These are phyloP conservation scores for Austroboletus eburneus DNA, from an alignment of 768 basidiomycete genomes.

Conservation along the genomic window DNA sequence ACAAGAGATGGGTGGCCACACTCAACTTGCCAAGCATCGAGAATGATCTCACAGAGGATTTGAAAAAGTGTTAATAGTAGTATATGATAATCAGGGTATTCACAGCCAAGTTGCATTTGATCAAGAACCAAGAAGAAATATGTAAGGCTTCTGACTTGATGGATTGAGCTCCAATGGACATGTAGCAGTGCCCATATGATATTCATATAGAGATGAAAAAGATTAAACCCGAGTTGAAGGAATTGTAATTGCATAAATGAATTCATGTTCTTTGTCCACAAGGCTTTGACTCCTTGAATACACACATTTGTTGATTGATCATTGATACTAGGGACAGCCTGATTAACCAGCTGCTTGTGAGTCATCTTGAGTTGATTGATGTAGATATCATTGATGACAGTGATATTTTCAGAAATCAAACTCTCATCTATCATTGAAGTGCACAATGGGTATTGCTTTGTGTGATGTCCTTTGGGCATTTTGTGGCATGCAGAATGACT, in stretches of 20 bases:
- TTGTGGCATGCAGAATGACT: neutral
- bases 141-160: neutral
- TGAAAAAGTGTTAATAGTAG: slow-evolving; percentile 22
- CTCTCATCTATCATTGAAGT: slow-evolving; percentile 10
- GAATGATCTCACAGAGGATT: slow-evolving; percentile 31
- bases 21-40: slow-evolving; percentile 30
- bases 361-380: slow-evolving; percentile 3
- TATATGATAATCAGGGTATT: slow-evolving; percentile 35
- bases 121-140: slow-evolving; percentile 20
- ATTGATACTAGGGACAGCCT: neutral
- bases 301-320: slow-evolving; percentile 2
- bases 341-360: neutral
- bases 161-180: slow-evolving; percentile 1
- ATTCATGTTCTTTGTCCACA: neutral
- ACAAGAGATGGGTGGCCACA: slow-evolving; percentile 12
- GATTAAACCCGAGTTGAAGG: slow-evolving; percentile 6
- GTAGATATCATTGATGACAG: slow-evolving; percentile 1
- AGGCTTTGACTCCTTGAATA: neutral
- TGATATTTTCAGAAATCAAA: slow-evolving; percentile 2
- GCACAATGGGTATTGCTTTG: neutral
- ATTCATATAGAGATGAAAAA: slow-evolving; percentile 35
- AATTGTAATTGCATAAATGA: neutral
- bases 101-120: slow-evolving; percentile 18
- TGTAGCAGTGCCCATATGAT: slow-evolving; percentile 13
- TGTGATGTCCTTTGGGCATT: neutral